phyloP scores from a whole-genome alignment of 176 grass and related monocot genomes.

The Aegilops speltoides region DNA sequence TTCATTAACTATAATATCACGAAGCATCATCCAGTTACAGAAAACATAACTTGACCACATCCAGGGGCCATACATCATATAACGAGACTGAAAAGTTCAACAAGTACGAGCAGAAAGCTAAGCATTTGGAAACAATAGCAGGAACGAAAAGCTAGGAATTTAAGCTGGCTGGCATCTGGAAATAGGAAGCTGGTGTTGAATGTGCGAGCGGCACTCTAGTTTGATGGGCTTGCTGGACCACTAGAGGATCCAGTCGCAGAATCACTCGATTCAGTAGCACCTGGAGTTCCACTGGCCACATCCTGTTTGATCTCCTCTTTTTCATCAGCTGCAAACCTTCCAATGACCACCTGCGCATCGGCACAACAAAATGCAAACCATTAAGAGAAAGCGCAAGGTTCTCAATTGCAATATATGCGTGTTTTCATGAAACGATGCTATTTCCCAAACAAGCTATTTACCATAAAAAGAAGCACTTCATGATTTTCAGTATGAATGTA shows the following conservation, averaged over 20 bases:
- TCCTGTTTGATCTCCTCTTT: constrained; percentile 33
- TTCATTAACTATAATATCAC: neutral
- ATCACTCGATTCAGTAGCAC: constrained; percentile 18
- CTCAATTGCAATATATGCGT: neutral
- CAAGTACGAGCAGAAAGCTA: too few relatives aligned
- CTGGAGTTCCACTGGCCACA: constrained; percentile 17
- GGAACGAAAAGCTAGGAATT: neutral
- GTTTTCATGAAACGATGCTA: neutral
- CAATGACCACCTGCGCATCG: constrained; percentile 57
- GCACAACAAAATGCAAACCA: neutral
- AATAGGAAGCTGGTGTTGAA: constrained; percentile 20
- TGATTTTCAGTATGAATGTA: neutral
- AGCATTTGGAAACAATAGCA: neutral
- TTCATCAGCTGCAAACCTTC: constrained; percentile 49
- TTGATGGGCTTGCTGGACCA: constrained; percentile 40
- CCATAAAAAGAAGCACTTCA: neutral
- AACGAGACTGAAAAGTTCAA: too few relatives aligned
- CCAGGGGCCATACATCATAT: neutral
- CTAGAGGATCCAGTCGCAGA: constrained; percentile 38
- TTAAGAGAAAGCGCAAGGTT: neutral
- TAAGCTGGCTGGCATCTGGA: neutral
- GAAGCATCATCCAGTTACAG: neutral
- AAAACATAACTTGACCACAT: neutral
- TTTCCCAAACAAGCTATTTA: neutral
- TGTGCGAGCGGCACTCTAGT: constrained; percentile 22